phyloP scores from a whole-genome alignment of 768 basidiomycete genomes.

The Lentinus brumalis region DNA sequence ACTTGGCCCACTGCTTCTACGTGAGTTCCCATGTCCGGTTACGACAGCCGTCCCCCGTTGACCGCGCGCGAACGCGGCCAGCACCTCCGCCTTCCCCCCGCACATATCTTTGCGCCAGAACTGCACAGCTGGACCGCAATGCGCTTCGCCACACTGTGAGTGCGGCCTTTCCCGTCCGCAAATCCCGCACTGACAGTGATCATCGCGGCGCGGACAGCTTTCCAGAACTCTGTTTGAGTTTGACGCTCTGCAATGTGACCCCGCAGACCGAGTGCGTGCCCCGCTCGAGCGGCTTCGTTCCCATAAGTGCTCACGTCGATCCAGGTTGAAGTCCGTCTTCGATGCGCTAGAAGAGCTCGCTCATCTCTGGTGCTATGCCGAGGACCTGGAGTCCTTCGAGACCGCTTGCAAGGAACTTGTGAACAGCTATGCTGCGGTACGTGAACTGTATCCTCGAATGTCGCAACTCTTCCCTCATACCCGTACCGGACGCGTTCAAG shows the following conservation, averaged over 20 bases:
- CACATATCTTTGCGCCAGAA: slow-evolving; percentile 75
- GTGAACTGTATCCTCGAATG: slow-evolving; percentile 21
- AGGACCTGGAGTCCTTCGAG: slow-evolving; percentile 68
- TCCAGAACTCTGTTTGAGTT: slow-evolving; percentile 68
- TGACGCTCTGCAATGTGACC: slow-evolving; percentile 70
- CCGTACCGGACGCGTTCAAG: slow-evolving; percentile 31
- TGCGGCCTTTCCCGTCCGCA: neutral
- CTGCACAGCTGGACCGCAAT: slow-evolving; percentile 58
- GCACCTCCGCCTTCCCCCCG: slow-evolving; percentile 64
- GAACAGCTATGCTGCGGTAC: slow-evolving; percentile 57
- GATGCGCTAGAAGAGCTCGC: slow-evolving; percentile 65
- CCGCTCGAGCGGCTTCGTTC: neutral
- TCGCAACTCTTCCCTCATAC: neutral
- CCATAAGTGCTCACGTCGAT: neutral
- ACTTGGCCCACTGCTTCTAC: slow-evolving; percentile 66
- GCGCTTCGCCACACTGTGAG: slow-evolving; percentile 68
- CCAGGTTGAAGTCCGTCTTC: slow-evolving; percentile 59
- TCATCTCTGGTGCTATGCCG: slow-evolving; percentile 63
- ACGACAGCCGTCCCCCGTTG: neutral
- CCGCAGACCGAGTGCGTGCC: slow-evolving; percentile 62
- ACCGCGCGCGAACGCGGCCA: slow-evolving; percentile 28
- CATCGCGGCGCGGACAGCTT: slow-evolving; percentile 47
- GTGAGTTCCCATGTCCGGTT: slow-evolving; percentile 37
- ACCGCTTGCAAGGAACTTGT: slow-evolving; percentile 63
- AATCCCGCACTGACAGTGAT: neutral